phyloP scores from a whole-genome alignment of 2,329 filamentous ascomycete genomes.

The Colletotrichum eremochloae region DNA sequence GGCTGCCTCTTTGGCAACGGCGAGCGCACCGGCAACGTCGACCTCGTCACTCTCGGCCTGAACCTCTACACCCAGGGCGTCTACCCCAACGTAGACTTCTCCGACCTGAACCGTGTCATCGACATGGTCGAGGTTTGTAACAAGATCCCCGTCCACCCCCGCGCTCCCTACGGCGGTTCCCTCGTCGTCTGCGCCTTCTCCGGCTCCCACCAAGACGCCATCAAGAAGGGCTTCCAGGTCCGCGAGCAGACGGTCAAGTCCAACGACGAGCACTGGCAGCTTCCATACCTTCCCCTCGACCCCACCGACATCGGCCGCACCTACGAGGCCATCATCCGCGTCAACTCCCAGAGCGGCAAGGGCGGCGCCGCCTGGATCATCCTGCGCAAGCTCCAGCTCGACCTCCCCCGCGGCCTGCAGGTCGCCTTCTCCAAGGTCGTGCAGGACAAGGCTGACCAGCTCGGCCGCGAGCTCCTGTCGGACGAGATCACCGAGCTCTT shows the following conservation, averaged over 20 bases:
- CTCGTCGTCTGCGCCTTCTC: conserved; percentile 94
- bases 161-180: conserved; percentile 91
- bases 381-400: conserved; percentile 87
- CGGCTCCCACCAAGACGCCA: conserved; percentile 94
- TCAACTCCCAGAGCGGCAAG: conserved; percentile 97
- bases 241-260: conserved; percentile 72
- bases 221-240: conserved; percentile 88
- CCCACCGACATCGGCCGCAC: conserved; percentile 93
- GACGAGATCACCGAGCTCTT: conserved; percentile 91
- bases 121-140: conserved; percentile 92
- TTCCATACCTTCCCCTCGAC: conserved; percentile 91
- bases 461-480: conserved; percentile 86
- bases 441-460: conserved; percentile 82
- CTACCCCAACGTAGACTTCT: conserved; percentile 88
- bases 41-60: conserved; percentile 90
- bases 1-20: conserved; percentile 93
- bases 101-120: conserved; percentile 87
- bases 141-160: conserved; percentile 92
- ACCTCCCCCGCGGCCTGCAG: conserved; percentile 92
- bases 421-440: conserved; percentile 91
- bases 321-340: conserved; percentile 98
- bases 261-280: conserved; percentile 79
- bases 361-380: conserved; percentile 96
- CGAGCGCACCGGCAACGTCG: conserved; percentile 95
- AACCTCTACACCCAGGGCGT: conserved; percentile 97